Percentiles rank a stretch among this genome's conserved stretches.
Conservation (phyloP, 2,329 filamentous ascomycete species). For the Paecilomyces dactylethromorphus region DNA sequence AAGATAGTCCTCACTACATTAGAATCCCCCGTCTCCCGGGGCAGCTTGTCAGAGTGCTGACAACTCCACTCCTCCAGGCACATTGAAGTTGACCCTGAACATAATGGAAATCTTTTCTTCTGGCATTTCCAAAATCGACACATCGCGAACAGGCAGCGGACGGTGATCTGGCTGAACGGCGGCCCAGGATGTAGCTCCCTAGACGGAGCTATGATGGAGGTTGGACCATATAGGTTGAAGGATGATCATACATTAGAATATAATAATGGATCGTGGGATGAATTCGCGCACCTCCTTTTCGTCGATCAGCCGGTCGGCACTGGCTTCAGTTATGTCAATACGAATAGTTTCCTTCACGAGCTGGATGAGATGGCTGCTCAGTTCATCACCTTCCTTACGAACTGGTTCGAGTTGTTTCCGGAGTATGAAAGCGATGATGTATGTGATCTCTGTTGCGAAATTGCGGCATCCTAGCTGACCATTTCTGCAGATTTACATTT, state of each 20-base stretch:
- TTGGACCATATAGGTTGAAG: slow-evolving; percentile 84
- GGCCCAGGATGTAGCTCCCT: slow-evolving; percentile 96
- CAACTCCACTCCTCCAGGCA: slow-evolving; percentile 52
- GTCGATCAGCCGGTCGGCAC: slow-evolving; percentile 96
- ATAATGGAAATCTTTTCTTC: slow-evolving; percentile 94
- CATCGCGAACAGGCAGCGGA: slow-evolving; percentile 84
- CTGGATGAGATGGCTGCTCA: slow-evolving; percentile 83
- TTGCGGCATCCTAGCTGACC: not conserved
- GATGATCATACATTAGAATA: slow-evolving; percentile 64
- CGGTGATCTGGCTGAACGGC: slow-evolving; percentile 94
- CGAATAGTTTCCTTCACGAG: slow-evolving; percentile 77
- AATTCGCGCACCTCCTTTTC: slow-evolving; percentile 94
- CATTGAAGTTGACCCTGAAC: slow-evolving; percentile 77
- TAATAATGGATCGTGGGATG: slow-evolving; percentile 96
- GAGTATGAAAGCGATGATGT: slow-evolving; percentile 91
- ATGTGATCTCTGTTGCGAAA: slow-evolving; percentile 34
- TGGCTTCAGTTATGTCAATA: slow-evolving; percentile 92
- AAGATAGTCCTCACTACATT: slow-evolving; percentile 31
- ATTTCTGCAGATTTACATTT: slow-evolving; percentile 69
- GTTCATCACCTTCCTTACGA: slow-evolving; percentile 82
- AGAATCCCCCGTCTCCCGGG: not conserved
- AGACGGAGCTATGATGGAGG: slow-evolving; percentile 93
- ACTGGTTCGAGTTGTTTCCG: slow-evolving; percentile 85
- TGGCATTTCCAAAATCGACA: slow-evolving; percentile 97
- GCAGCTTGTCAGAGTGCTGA: slow-evolving; percentile 4